Base-by-base conservation (phyloP, 2,329 filamentous ascomycete species). In the Penicillium sp. region DNA sequence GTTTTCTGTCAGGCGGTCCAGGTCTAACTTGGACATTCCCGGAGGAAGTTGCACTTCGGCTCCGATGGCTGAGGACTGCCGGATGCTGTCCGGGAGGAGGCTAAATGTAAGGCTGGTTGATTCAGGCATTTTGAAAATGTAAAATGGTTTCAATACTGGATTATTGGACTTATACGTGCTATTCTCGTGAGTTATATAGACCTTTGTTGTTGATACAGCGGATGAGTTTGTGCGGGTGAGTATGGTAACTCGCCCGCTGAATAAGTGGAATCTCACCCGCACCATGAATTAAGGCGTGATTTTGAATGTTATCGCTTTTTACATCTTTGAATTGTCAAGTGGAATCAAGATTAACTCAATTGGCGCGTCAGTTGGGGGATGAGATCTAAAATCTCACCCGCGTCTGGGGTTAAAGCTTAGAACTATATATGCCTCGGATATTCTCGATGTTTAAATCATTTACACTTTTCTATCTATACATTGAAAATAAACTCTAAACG, bases 21-120 rank as follows among this genome's bases (percentile, higher is more conserved):
- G 39, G 10, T 57, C 45, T 29, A 57, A 24, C 13, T 49, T 33
- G 27, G 31, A 14, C 55, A 57, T 57, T 47, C 55, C 55, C 3
- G 39, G 45, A 24, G 52, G 48, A 10, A 55, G 52, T 37, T 58
- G 43, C 26, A 58, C 21, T 52, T 55, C 48, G 7, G 52, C 51
- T 11, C 55, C 55, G 16, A 50, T 57, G 21, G 55, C 55, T 19
- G 55, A 54, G 39, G 37, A 39, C 37, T 57, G 55, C 21, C 55
- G 48, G 22, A 47, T 49, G 3, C 35, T n/a, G 19, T 54, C 31
- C 13, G 55, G 10, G 13, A 57, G 50, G 4, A 57, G 45, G 3
- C 43, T 16, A 13, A 57, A 54, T 1, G 39, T 47, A 4, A 57
- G 27, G 19, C 29, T 46, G 7, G 50, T 54, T 50, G 51, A 19